Percentiles rank a stretch among this genome's conserved stretches.
Evolutionary conservation across 768 basidiomycete species (phyloP).

Genomic region (Strobilomyces echinocephalus): DNA sequence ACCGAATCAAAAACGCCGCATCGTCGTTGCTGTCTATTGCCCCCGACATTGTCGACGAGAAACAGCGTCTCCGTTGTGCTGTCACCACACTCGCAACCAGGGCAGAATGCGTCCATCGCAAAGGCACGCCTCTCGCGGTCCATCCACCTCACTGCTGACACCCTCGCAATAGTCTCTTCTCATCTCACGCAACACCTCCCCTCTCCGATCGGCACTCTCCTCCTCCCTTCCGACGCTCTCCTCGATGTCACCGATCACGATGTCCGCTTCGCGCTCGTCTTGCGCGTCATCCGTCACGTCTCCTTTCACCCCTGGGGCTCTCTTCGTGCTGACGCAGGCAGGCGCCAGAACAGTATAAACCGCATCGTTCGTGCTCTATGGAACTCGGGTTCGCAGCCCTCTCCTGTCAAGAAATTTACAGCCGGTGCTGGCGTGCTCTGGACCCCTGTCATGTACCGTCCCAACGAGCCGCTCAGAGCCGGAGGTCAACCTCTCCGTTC

Average conservation of each 20-base stretch:
- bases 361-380: slow-evolving; percentile 50
- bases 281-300: slow-evolving; percentile 60
- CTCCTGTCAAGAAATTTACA: slow-evolving; percentile 36
- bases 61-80: slow-evolving; percentile 36
- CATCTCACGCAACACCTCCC: slow-evolving; percentile 34
- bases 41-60: slow-evolving; percentile 31
- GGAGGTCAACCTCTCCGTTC: slow-evolving; percentile 16
- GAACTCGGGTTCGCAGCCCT: slow-evolving; percentile 28
- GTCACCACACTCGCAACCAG: slow-evolving; percentile 34
- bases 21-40: slow-evolving; percentile 27
- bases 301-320: slow-evolving; percentile 79
- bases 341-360: slow-evolving; percentile 42
- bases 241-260: slow-evolving; percentile 30
- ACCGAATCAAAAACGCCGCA: slow-evolving; percentile 30
- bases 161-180: slow-evolving; percentile 37
- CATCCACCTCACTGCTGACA: not conserved
- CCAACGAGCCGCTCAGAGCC: slow-evolving; percentile 14
- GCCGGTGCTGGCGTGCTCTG: slow-evolving; percentile 63
- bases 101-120: slow-evolving; percentile 38
- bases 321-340: slow-evolving; percentile 52
- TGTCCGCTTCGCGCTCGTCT: slow-evolving; percentile 40
- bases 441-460: slow-evolving; percentile 45
- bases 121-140: slow-evolving; percentile 34
- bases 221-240: slow-evolving; percentile 39
- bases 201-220: slow-evolving; percentile 48